Evolutionary conservation across 805 yeast genomes (phyloP).

Genomic region (Starmerella roubikii): DNA sequence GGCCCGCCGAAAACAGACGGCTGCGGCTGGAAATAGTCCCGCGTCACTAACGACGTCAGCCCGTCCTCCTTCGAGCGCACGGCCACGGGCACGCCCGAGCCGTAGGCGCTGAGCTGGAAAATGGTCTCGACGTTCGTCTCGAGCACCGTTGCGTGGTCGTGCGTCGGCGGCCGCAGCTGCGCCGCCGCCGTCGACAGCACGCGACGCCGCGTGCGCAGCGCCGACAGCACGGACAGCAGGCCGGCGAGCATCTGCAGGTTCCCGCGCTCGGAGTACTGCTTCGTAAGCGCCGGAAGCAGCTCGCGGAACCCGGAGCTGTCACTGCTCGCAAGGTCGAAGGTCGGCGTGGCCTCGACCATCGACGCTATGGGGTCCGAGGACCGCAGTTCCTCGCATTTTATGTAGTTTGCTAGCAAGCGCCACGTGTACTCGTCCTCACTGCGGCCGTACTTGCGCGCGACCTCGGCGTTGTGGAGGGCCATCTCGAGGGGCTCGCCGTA

Average conservation of each 20-base stretch:
- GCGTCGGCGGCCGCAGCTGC: neutral
- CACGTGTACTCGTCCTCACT: constrained; percentile 60
- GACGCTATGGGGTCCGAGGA: constrained; percentile 1
- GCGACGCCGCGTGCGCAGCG: constrained; percentile 2
- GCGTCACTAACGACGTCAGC: neutral
- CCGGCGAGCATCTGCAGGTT: constrained; percentile 77
- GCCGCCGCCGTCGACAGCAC: neutral
- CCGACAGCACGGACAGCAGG: constrained; percentile 12
- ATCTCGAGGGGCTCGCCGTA: constrained; percentile 40
- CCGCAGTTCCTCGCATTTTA: constrained; percentile 3
- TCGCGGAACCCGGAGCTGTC: constrained; percentile 59
- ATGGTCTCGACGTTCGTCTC: constrained; percentile 4
- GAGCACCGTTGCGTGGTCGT: neutral
- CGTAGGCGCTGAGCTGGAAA: neutral
- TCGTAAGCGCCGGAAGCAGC: constrained; percentile 44
- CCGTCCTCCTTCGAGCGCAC: neutral
- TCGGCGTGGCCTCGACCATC: constrained; percentile 20
- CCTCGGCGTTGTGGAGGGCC: constrained; percentile 55
- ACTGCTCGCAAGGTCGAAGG: constrained; percentile 57
- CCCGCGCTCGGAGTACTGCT: constrained; percentile 46
- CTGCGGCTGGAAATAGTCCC: neutral
- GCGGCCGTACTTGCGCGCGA: constrained; percentile 52
- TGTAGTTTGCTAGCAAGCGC: constrained; percentile 29
- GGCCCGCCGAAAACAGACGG: neutral
- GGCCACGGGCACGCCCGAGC: neutral